A percentile compares a stretch with the other conserved stretches of the same genome.
These are phyloP conservation scores for Botrytis medusae DNA, from an alignment of 2,329 filamentous ascomycete species.

Conservation along the genomic window DNA sequence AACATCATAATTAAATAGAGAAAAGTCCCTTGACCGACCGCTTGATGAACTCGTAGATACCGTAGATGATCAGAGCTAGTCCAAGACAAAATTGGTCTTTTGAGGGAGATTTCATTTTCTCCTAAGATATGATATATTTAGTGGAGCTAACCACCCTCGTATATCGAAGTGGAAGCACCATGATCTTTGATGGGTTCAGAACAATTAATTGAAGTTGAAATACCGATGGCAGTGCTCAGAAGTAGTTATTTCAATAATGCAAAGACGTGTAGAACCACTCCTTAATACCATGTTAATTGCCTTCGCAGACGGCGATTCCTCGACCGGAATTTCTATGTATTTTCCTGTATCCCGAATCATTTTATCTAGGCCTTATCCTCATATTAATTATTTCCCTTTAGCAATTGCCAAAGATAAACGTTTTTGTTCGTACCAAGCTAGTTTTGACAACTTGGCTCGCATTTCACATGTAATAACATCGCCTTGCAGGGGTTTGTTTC, in stretches of 20 bases:
- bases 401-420: neutral
- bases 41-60: neutral
- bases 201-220: neutral
- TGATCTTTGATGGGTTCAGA: neutral
- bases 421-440: neutral
- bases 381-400: neutral
- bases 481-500: neutral
- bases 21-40: neutral
- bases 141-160: neutral
- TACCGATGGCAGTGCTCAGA: neutral
- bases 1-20: neutral
- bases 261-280: neutral
- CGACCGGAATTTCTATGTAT: neutral
- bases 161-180: neutral
- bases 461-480: neutral
- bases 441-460: no score
- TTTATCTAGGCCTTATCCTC: neutral
- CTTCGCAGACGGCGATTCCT: neutral
- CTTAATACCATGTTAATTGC: neutral
- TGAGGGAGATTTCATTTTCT: neutral
- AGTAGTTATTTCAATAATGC: neutral
- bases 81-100: neutral
- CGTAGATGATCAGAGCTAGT: neutral
- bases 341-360: neutral
- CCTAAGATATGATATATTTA: no score